Conservation (phyloP, 23 red algal species). For the Gracilaria domingensis region DNA sequence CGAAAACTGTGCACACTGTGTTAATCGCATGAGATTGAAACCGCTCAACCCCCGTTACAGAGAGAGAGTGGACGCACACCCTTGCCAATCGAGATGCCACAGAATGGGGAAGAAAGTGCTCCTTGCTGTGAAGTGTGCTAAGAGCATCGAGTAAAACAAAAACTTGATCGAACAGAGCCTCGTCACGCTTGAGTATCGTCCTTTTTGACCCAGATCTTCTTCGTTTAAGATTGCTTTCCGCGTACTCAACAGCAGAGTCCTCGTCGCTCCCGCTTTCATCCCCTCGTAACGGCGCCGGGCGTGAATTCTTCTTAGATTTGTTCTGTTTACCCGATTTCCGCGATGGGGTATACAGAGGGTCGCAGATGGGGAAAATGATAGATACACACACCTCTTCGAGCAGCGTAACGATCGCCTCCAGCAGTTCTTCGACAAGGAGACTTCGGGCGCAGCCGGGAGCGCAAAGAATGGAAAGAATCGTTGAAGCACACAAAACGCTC, state of each 20-base stretch:
- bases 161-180: conserved; percentile 22
- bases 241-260: not conserved
- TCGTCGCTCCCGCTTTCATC: not conserved
- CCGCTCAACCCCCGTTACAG: conserved; percentile 43
- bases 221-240: not conserved
- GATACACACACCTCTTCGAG: conserved; percentile 21
- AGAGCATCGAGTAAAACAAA: conserved; percentile 31
- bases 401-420: conserved; percentile 43
- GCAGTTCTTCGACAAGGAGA: conserved; percentile 53
- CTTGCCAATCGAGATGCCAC: conserved; percentile 18
- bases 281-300: not conserved
- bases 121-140: conserved; percentile 31
- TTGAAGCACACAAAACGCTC: conserved; percentile 35
- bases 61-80: conserved; percentile 48
- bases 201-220: conserved; percentile 7
- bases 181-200: conserved; percentile 21
- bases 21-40: conserved; percentile 51
- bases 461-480: conserved; percentile 47
- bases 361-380: conserved; percentile 45
- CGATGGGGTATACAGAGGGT: conserved; percentile 39
- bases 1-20: conserved; percentile 37
- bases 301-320: not conserved
- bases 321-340: not conserved
- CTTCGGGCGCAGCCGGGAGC: conserved; percentile 33
- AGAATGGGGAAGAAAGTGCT: conserved; percentile 44